Percentiles rank a stretch among this genome's conserved stretches.
Conservation (phyloP, 305 asterid species). For the Fraxinus xanthoxyloides region DNA sequence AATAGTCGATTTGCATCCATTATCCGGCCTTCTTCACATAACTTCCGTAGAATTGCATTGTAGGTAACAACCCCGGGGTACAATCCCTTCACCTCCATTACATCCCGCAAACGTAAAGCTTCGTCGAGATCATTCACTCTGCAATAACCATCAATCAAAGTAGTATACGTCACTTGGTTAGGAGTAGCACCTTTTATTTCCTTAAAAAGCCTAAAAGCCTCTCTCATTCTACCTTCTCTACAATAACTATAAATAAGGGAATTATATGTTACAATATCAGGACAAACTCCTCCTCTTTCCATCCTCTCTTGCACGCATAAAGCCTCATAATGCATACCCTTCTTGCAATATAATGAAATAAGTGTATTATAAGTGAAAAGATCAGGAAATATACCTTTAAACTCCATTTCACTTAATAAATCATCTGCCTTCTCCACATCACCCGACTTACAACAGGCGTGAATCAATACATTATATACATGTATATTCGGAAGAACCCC, state of each 20-base stretch:
- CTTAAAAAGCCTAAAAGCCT: slow-evolving; percentile 66
- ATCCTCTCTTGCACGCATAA: slow-evolving; percentile 78
- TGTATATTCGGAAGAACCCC: slow-evolving; percentile 71
- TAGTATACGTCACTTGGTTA: slow-evolving; percentile 75
- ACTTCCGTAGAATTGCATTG: slow-evolving; percentile 74
- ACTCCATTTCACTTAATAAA: slow-evolving; percentile 71
- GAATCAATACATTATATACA: slow-evolving; percentile 76
- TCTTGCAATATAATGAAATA: slow-evolving; percentile 77
- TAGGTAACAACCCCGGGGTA: slow-evolving; percentile 71
- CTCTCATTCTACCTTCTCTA: slow-evolving; percentile 86
- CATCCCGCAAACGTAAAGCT: slow-evolving; percentile 53
- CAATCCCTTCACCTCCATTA: slow-evolving; percentile 67
- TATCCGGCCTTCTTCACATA: slow-evolving; percentile 74
- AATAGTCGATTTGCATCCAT: slow-evolving; percentile 64
- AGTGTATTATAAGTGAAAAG: slow-evolving; percentile 71
- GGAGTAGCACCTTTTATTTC: slow-evolving; percentile 60
- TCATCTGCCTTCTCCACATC: slow-evolving; percentile 70
- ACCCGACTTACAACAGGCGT: slow-evolving; percentile 74
- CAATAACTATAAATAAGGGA: slow-evolving; percentile 77
- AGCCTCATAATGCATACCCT: slow-evolving; percentile 93
- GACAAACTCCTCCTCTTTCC: slow-evolving; percentile 59
- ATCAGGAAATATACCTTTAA: slow-evolving; percentile 56
- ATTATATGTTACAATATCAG: slow-evolving; percentile 84
- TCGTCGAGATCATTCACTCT: slow-evolving; percentile 58
- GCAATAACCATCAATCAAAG: slow-evolving; percentile 83